Percentiles rank a stretch among this genome's conserved stretches.
phyloP scores from a whole-genome alignment of 108 stramenopile genomes.

The Mediolabrus comicus region DNA sequence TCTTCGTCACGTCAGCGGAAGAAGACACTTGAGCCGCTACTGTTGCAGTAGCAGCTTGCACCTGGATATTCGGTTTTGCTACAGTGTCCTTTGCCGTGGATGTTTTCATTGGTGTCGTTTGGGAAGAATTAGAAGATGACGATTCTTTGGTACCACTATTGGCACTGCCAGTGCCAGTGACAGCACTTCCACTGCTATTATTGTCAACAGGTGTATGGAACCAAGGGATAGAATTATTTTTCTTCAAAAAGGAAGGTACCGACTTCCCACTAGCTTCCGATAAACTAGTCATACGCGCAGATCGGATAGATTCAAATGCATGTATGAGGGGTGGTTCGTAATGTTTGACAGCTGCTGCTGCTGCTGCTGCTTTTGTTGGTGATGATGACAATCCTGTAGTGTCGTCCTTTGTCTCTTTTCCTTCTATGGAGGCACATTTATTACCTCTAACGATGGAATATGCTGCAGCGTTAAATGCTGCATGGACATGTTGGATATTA shows the following conservation, averaged over 20 bases:
- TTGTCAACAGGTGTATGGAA: slow-evolving; percentile 22
- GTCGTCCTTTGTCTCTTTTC: background rate
- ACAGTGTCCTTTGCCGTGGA: background rate
- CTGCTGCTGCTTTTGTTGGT: background rate
- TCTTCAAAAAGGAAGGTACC: slow-evolving; percentile 35
- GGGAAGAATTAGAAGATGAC: background rate
- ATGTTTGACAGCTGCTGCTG: background rate
- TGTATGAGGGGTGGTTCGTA: slow-evolving; percentile 31
- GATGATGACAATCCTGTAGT: background rate
- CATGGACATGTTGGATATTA: slow-evolving; percentile 14
- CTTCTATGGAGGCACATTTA: background rate
- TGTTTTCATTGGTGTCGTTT: background rate
- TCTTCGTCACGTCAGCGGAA: too few species aligned
- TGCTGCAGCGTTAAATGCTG: slow-evolving; percentile 33
- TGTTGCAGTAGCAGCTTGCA: background rate
- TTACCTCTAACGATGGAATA: slow-evolving; percentile 21
- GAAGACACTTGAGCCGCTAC: background rate
- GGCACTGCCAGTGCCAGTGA: background rate
- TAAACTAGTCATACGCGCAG: slow-evolving; percentile 11
- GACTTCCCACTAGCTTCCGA: slow-evolving; percentile 19
- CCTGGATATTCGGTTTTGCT: background rate
- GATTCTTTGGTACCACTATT: background rate
- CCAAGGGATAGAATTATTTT: slow-evolving; percentile 46
- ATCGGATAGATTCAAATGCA: slow-evolving; percentile 27
- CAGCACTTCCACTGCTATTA: background rate